Evolutionary conservation across 1,284 basidiomycete species (phyloP), one percentile per base, ranked within the genome.

Genomic region (Ceratobasidium sp.): DNA sequence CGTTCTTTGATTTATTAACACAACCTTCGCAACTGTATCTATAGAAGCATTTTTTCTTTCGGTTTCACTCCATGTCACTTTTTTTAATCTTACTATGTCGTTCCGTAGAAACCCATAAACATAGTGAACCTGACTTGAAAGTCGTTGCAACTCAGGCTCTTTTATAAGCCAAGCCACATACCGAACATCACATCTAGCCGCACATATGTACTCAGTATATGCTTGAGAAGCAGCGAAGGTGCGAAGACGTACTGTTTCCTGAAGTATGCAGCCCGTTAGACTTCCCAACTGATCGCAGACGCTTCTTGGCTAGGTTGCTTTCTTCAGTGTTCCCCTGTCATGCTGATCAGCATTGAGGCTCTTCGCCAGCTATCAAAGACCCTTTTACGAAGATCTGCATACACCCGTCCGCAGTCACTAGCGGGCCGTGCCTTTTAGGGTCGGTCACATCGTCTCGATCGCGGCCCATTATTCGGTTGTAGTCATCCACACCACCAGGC

Each of bases 361-460:
- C 56, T 56, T 10, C 26, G 5, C 10, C 26, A 61, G 18, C 33
- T 46, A 42, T 58, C 39, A 3, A 40, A 26, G 7, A 42, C 70
- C 33, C 26, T 42, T 26, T 60, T 60, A 23, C 71, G 46, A 55
- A 72, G 26, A n/a, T 69, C 64, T 6, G 75, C 64, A 49, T 68
- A 68, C 23, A 67, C 64, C 23, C 42, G 23, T 60, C 53, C 6
- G 53, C 64, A 10, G 44, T 49, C 26, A 42, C 51, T n/a, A 28
- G 64, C 53, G 56, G 23, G 28, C 44, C 40, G 6, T 39, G n/a
- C 60, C 69, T 42, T 26, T n/a, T 28, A 39, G 33, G 33, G 20
- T 53, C 9, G 26, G 26, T 53, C 53, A 58, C 75, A 77, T 77
- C 53, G 63, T 77, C 64, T 33, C 53, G 44, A 69, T 61, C 42